Evolutionary conservation across 1,139 yeast species (phyloP).

Genomic region (Pichiaceae sp.): DNA sequence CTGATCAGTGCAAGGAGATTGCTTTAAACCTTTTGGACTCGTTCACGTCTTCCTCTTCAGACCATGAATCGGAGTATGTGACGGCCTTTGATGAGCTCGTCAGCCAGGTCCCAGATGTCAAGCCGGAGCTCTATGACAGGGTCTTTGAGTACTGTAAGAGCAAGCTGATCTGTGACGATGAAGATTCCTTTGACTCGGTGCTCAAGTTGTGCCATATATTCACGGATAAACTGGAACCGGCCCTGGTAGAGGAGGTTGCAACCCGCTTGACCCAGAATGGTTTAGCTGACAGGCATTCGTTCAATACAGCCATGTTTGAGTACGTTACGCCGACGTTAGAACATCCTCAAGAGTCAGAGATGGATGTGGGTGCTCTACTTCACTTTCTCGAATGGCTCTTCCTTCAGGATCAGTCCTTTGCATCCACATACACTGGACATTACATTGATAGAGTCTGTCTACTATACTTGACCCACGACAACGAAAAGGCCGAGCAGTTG

Average conservation of each 20-base stretch:
- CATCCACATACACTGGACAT: constrained; percentile 1
- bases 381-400: constrained; percentile 17
- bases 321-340: neutral
- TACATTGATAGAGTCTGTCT: constrained; percentile 24
- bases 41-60: constrained; percentile 1
- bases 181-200: constrained; percentile 5
- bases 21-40: constrained; percentile 4
- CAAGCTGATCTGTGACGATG: neutral
- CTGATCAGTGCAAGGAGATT: constrained; percentile 16
- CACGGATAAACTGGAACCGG: constrained; percentile 2
- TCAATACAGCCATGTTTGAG: constrained; percentile 6
- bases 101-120: constrained; percentile 23
- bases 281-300: constrained; percentile 9
- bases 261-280: constrained; percentile 5
- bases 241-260: constrained; percentile 6
- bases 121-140: constrained; percentile 18
- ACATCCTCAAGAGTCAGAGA: neutral
- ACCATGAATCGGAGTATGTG: no score
- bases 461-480: constrained; percentile 27
- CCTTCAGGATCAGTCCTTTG: constrained; percentile 9
- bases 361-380: constrained; percentile 5
- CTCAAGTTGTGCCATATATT: constrained; percentile 8
- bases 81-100: constrained; percentile 31
- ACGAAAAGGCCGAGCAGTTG: constrained; percentile 26
- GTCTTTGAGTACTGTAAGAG: constrained; percentile 19